A percentile compares a stretch with the other conserved stretches of the same genome.
These are phyloP conservation scores for Alternaria viburni DNA, from an alignment of 2,329 filamentous ascomycete genomes.

Conservation along the genomic window DNA sequence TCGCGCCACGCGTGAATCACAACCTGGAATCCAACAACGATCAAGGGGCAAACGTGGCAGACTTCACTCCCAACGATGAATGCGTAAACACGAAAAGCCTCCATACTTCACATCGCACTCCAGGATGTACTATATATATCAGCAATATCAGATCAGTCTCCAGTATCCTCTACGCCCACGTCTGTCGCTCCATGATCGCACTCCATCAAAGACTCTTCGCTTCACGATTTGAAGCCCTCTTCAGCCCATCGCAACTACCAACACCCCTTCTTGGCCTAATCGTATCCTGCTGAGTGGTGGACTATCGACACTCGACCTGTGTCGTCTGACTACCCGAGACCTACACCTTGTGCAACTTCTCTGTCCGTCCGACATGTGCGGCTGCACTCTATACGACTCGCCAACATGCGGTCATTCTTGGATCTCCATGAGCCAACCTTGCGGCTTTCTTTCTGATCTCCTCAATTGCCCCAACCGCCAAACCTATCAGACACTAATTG, in stretches of 20 bases:
- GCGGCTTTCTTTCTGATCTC: slow-evolving; percentile 49
- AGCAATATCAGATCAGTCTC: slow-evolving; percentile 14
- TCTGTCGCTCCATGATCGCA: not conserved
- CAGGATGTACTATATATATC: slow-evolving; percentile 29
- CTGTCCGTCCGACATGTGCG: slow-evolving; percentile 52
- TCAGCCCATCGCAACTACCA: not conserved
- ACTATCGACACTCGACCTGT: not conserved
- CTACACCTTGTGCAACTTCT: not conserved
- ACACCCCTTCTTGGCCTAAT: not conserved
- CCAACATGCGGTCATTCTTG: slow-evolving; percentile 56
- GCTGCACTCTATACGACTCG: slow-evolving; percentile 53
- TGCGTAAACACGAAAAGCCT: slow-evolving; percentile 9
- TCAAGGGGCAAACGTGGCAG: slow-evolving; percentile 15
- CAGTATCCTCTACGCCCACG: slow-evolving; percentile 1
- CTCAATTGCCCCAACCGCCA: slow-evolving; percentile 50
- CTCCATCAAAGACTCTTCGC: not conserved
- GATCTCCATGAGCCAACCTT: slow-evolving; percentile 55
- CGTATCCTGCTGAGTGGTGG: not conserved
- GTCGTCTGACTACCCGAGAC: not conserved
- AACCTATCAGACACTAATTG: slow-evolving; percentile 33
- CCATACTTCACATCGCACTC: slow-evolving; percentile 14
- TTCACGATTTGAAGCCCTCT: not conserved
- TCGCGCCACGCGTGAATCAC: slow-evolving; percentile 13
- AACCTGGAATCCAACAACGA: slow-evolving; percentile 4
- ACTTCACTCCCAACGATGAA: slow-evolving; percentile 15